These are phyloP conservation scores for Pholiota molesta DNA, from an alignment of 768 basidiomycete genomes.

Conservation along the genomic window DNA sequence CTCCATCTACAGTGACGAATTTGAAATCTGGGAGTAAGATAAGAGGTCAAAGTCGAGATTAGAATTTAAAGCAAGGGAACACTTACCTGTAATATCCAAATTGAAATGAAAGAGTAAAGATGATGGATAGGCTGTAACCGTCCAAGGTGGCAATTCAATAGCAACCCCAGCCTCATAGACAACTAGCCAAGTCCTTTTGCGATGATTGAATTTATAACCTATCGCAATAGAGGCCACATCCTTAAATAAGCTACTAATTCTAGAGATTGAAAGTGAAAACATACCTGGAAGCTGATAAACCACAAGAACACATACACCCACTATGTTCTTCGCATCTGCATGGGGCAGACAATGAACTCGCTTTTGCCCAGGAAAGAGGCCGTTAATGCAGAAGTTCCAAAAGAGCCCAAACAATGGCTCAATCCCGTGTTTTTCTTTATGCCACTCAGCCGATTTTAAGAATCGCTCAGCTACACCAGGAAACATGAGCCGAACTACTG, in stretches of 20 bases:
- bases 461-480: neutral
- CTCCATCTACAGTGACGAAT: neutral
- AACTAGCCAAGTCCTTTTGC: slow-evolving; percentile 30
- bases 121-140: slow-evolving; percentile 32
- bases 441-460: neutral
- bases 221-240: no score
- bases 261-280: neutral
- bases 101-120: slow-evolving; percentile 38
- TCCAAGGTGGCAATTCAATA: slow-evolving; percentile 36
- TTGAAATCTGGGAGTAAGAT: neutral
- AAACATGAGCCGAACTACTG: neutral
- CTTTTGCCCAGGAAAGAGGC: neutral
- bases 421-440: neutral
- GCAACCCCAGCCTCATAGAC: slow-evolving; percentile 37
- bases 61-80: neutral
- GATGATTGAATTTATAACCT: slow-evolving; percentile 24
- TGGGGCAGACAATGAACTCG: slow-evolving; percentile 27
- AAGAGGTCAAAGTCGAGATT: neutral
- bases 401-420: neutral
- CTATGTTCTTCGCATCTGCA: slow-evolving; percentile 32
- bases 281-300: slow-evolving; percentile 25
- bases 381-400: slow-evolving; percentile 10
- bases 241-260: no score
- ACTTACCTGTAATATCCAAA: slow-evolving; percentile 28
- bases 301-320: slow-evolving; percentile 30